A percentile compares a stretch with the other conserved stretches of the same genome.
phyloP scores from a whole-genome alignment of 176 grass and related monocot species.

The Aegilops sharonensis region DNA sequence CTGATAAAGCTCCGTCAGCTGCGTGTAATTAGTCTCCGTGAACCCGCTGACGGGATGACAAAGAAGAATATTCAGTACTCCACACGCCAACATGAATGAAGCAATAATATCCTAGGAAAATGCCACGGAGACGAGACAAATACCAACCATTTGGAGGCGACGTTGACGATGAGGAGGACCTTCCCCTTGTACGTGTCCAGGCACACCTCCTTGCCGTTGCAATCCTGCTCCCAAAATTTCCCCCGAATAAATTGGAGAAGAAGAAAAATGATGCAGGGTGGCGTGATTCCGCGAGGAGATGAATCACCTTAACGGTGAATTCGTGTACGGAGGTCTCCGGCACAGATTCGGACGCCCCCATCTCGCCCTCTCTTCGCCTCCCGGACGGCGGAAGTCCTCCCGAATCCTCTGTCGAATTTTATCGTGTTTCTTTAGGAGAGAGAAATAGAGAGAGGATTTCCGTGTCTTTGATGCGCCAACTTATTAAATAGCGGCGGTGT shows the following conservation, averaged over 20 bases:
- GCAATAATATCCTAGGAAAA: not conserved
- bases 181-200: constrained; percentile 83
- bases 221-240: constrained; percentile 52
- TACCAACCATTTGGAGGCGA: constrained; percentile 88
- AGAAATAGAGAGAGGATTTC: not conserved
- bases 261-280: constrained; percentile 1
- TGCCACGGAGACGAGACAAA: not conserved
- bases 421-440: not conserved
- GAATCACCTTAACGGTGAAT: constrained; percentile 79
- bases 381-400: constrained; percentile 8
- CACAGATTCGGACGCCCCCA: constrained; percentile 63
- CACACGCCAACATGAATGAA: not conserved
- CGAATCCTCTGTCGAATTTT: constrained; percentile 18
- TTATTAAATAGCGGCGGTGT: constrained; percentile 32
- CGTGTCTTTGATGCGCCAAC: not conserved
- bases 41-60: constrained; percentile 55
- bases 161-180: constrained; percentile 90
- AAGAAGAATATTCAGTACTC: constrained; percentile 20
- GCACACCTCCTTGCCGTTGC: constrained; percentile 68
- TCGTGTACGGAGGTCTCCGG: constrained; percentile 77
- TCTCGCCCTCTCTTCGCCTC: constrained; percentile 27
- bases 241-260: not conserved
- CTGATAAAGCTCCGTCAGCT: constrained; percentile 77
- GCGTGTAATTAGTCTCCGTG: constrained; percentile 86
- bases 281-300: not conserved